phyloP scores from a whole-genome alignment of 345 rosid genomes.

The Moricandia arvensis region DNA sequence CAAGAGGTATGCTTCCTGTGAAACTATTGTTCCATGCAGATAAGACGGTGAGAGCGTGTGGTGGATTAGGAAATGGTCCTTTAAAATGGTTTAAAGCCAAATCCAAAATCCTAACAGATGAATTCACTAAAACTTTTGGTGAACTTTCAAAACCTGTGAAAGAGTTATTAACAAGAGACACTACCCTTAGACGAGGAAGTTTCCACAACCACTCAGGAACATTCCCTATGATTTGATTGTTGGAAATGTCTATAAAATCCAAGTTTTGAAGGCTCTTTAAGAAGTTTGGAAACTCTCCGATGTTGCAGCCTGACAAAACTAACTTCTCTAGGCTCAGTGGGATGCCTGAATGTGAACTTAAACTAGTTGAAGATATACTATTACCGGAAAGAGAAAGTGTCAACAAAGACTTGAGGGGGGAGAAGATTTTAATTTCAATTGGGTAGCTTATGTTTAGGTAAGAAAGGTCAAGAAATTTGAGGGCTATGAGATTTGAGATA shows the following conservation, averaged over 20 bases:
- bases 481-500: background rate
- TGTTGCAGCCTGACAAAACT: background rate
- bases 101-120: background rate
- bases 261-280: background rate
- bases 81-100: background rate
- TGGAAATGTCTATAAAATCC: background rate
- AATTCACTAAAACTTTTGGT: background rate
- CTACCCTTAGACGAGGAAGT: background rate
- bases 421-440: background rate
- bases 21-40: slow-evolving; percentile 6
- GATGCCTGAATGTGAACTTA: background rate
- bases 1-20: slow-evolving; percentile 1
- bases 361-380: background rate
- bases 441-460: slow-evolving; percentile 2
- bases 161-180: background rate
- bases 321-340: background rate
- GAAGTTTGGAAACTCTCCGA: slow-evolving; percentile 1
- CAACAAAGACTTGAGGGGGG: slow-evolving; percentile 13
- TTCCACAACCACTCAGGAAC: slow-evolving; percentile 13
- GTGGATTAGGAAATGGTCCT: background rate
- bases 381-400: background rate
- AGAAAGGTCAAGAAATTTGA: background rate
- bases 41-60: background rate
- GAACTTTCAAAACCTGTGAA: slow-evolving; percentile 1
- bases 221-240: background rate